These are phyloP conservation scores for Drosera capensis DNA, from an alignment of 148 eudicot species.

Conservation along the genomic window DNA sequence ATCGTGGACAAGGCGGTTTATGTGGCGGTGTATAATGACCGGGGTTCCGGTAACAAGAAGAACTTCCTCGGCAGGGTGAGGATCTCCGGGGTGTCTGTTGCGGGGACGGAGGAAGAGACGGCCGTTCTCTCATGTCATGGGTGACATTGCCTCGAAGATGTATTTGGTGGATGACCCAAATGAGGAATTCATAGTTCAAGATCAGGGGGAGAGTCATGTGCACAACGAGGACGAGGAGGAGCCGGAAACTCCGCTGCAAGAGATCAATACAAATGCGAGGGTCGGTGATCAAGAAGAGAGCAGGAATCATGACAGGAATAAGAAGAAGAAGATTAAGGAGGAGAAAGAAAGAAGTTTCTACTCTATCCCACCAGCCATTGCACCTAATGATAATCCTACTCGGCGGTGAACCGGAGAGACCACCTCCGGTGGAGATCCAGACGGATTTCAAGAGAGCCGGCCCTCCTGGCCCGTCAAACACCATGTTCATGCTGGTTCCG, in stretches of 20 bases:
- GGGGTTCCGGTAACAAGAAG: constrained; percentile 18
- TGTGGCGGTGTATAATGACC: constrained; percentile 42
- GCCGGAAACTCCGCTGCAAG: constrained; percentile 13
- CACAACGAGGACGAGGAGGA: constrained; percentile 6
- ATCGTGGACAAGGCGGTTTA: constrained; percentile 24
- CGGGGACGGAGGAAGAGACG: constrained; percentile 28
- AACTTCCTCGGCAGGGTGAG: constrained; percentile 73
- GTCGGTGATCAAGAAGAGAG: not conserved
- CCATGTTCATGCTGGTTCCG: constrained; percentile 69
- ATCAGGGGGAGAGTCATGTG: not conserved
- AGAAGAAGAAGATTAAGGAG: constrained; percentile 28
- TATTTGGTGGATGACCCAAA: constrained; percentile 16
- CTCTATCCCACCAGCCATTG: constrained; percentile 35
- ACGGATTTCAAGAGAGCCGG: constrained; percentile 41
- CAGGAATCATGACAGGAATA: constrained; percentile 8
- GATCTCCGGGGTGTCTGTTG: constrained; percentile 48
- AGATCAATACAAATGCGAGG: constrained; percentile 18
- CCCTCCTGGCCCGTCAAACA: constrained; percentile 21
- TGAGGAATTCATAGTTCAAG: not conserved
- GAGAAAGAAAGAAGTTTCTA: constrained; percentile 44
- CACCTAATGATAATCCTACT: constrained; percentile 5
- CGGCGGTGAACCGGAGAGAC: too few relatives aligned
- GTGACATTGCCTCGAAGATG: constrained; percentile 56
- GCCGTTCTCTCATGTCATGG: constrained; percentile 53
- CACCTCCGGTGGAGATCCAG: constrained; percentile 23